A percentile compares a stretch with the other conserved stretches of the same genome.
phyloP scores from a whole-genome alignment of 2,329 filamentous ascomycete species.

The Mycogone perniciosa region DNA sequence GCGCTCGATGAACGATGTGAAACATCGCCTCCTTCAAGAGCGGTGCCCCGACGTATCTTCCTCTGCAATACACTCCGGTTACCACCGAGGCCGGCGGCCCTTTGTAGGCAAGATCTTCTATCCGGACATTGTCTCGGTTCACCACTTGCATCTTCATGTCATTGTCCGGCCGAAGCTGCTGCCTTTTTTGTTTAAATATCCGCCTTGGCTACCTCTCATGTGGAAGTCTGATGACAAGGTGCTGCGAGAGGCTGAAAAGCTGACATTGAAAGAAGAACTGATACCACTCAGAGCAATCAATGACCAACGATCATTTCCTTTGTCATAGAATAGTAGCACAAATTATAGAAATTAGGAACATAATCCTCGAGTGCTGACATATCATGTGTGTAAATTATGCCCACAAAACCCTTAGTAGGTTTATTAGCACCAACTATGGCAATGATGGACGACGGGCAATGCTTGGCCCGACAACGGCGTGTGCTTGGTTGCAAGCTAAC shows the following conservation, averaged over 20 bases:
- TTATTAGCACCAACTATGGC: too few relatives aligned
- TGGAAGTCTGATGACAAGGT: slow-evolving; percentile 11
- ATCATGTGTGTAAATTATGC: too few relatives aligned
- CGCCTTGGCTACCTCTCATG: slow-evolving; percentile 11
- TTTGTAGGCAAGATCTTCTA: neutral
- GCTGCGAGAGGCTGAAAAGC: slow-evolving; percentile 15
- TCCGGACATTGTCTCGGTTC: slow-evolving; percentile 11
- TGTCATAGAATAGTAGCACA: too few relatives aligned
- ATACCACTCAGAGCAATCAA: too few relatives aligned
- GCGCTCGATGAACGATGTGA: neutral
- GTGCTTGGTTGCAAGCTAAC: too few relatives aligned
- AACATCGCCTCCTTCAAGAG: neutral
- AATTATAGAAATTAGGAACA: too few relatives aligned
- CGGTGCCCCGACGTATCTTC: neutral
- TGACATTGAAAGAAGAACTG: neutral
- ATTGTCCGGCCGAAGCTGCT: neutral
- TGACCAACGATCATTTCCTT: too few relatives aligned
- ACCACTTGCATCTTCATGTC: slow-evolving; percentile 14
- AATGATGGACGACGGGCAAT: too few relatives aligned
- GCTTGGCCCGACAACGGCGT: too few relatives aligned
- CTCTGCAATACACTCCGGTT: neutral
- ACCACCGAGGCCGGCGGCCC: neutral
- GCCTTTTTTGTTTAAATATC: slow-evolving; percentile 6
- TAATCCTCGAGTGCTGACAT: too few relatives aligned
- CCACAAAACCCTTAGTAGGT: too few relatives aligned